These are phyloP conservation scores for Coniosporium apollinis DNA, from an alignment of 495 filamentous ascomycete species.

Conservation along the genomic window DNA sequence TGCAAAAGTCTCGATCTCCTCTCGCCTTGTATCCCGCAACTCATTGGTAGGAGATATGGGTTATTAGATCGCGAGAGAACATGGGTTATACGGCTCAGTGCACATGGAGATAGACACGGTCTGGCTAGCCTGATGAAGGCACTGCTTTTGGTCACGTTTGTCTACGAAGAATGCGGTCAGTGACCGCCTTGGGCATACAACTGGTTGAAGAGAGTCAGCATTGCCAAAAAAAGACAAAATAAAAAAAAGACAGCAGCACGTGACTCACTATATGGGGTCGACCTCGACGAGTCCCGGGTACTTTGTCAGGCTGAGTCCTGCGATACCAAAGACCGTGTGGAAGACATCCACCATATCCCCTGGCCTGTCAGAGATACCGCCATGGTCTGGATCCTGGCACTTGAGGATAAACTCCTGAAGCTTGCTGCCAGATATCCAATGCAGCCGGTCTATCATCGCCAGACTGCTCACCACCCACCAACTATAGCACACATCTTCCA, in stretches of 20 bases:
- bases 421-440: conserved; percentile 79
- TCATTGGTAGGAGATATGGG: conserved; percentile 35
- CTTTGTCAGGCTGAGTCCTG: conserved; percentile 69
- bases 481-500: conserved; percentile 93
- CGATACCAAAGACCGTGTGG: conserved; percentile 79
- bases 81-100: no score
- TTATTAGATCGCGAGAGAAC: conserved; percentile 61
- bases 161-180: conserved; percentile 8
- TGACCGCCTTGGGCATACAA: conserved; percentile 23
- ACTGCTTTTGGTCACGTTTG: neutral
- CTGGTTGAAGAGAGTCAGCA: conserved; percentile 7
- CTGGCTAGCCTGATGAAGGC: neutral
- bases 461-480: conserved; percentile 94
- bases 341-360: conserved; percentile 95
- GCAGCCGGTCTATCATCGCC: conserved; percentile 68
- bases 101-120: no score
- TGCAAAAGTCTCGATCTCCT: conserved; percentile 35
- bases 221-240: conserved; percentile 1
- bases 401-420: conserved; percentile 64
- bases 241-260: conserved; percentile 24
- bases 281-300: conserved; percentile 62
- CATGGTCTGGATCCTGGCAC: conserved; percentile 68
- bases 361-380: conserved; percentile 80
- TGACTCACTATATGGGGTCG: conserved; percentile 81
- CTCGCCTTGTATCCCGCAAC: conserved; percentile 57